Conservation (phyloP, 768 basidiomycete species). For the Boletales sp. region DNA sequence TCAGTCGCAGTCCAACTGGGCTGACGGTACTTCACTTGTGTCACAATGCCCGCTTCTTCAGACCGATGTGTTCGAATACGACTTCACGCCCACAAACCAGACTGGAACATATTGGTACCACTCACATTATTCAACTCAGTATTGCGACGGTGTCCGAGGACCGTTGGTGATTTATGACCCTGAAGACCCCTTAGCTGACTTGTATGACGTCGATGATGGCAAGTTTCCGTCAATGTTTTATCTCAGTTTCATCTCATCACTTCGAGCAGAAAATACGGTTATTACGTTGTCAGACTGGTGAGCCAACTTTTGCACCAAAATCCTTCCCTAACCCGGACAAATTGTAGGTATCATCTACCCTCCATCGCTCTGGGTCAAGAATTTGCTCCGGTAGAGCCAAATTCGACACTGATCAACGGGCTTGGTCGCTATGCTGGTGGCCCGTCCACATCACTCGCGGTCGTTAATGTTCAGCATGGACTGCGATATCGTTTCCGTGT, state of each 20-base stretch:
- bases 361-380: conserved; percentile 11
- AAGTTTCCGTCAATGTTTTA: not conserved
- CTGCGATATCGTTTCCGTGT: conserved; percentile 50
- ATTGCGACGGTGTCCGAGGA: conserved; percentile 31
- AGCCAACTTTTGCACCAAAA: not conserved
- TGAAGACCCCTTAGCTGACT: conserved; percentile 1
- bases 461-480: conserved; percentile 38
- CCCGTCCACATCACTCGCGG: conserved; percentile 35
- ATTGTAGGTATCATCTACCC: conserved; percentile 35
- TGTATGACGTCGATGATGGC: conserved; percentile 35
- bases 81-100: conserved; percentile 25
- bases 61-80: conserved; percentile 33
- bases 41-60: conserved; percentile 40
- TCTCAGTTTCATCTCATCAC: not conserved
- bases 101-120: conserved; percentile 42
- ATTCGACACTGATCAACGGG: conserved; percentile 49
- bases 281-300: conserved; percentile 43
- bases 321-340: conserved; percentile 1
- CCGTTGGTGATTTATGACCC: conserved; percentile 39
- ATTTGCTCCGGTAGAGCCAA: conserved; percentile 11
- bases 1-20: conserved; percentile 35
- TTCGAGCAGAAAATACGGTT: not conserved
- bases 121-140: conserved; percentile 44
- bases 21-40: conserved; percentile 42
- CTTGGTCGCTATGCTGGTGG: conserved; percentile 40